Evolutionary conservation across 2,329 filamentous ascomycete species (phyloP).

Genomic region (Sphaerulina populicola): DNA sequence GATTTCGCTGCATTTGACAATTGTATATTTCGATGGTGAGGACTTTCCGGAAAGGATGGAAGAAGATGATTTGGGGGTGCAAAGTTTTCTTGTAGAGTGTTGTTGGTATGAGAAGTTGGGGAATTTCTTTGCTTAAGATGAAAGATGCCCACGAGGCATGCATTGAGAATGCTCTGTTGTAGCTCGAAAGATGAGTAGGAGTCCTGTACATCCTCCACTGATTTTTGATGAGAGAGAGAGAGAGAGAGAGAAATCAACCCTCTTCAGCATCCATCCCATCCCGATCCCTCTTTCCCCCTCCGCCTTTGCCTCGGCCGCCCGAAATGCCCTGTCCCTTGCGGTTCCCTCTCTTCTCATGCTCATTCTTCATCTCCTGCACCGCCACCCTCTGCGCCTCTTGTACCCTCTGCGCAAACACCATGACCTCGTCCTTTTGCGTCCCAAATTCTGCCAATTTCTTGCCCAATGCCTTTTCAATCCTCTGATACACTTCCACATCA

Average conservation of each 20-base stretch:
- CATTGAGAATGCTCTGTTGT: no score
- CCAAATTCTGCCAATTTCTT: constrained; percentile 65
- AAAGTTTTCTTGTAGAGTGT: neutral
- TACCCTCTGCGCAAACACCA: constrained; percentile 69
- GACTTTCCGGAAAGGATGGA: constrained; percentile 1
- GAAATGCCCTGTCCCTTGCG: constrained; percentile 42
- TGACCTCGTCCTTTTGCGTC: constrained; percentile 70
- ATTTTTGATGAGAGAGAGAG: neutral
- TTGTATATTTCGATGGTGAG: constrained; percentile 18
- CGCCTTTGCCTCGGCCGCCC: constrained; percentile 46
- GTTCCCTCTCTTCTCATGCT: constrained; percentile 60
- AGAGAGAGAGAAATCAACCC: constrained; percentile 33
- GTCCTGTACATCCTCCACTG: neutral
- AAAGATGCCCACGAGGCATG: no score
- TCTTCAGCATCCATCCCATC: constrained; percentile 71
- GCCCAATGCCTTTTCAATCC: constrained; percentile 75
- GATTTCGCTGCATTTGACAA: constrained; percentile 10
- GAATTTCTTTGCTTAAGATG: no score
- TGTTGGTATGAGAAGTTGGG: neutral
- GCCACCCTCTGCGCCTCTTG: constrained; percentile 77
- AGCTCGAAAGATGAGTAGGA: no score
- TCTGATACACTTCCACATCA: constrained; percentile 68
- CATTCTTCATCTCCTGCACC: constrained; percentile 69
- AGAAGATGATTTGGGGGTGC: neutral
- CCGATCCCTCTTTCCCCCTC: constrained; percentile 46